Base-by-base conservation (phyloP, 2,329 filamentous ascomycete genomes). In the Nothopassalora personata region DNA sequence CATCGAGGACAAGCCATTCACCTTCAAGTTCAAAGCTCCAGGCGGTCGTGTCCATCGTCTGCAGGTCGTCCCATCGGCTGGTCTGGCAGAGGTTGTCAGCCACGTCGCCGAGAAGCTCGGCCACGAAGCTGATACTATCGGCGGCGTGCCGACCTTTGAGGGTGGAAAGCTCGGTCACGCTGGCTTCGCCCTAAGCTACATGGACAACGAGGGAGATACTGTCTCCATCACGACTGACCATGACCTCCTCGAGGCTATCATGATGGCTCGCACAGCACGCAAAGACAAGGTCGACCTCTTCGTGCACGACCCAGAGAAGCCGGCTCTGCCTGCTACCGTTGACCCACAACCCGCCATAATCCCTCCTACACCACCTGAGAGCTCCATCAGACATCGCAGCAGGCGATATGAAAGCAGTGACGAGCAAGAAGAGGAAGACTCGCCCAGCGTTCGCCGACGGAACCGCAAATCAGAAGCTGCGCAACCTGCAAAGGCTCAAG, bases 1-100 rank as follows among this genome's bases (percentile, higher is more conserved):
- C 18, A 59, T 75, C 11, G 80, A 89, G 68, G 90, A 95, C 65
- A 75, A 84, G 10, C 90, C 93, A 0, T 99, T 97, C 76, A 86
- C 93, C 2, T 99, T 99, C 86, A 99, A 99, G 76, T 99, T 99
- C 83, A 97, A 97, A 80, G 91, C 94, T 1, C 94, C 94, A 1
- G 92, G 90, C 67, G 94, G 93, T 49, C 90, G 94, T 54, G 92
- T 97, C 18, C 94, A 99, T 75, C 86, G 94, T 56, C 79, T 99
- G 53, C 94, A 97, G 70, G 87, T 97, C 30, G 80, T 86, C 56
- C 88, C 91, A 10, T 85, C 88, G 23, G 85, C 90, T 57, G 94
- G 94, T 46, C 85, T 99, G 63, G 84, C 83, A 19, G 85, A 90
- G 46, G 86, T 99, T 60, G 86, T 97, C 30, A 75, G 81, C 28